phyloP scores from a whole-genome alignment of 2,329 filamentous ascomycete species.

The Aspergillus fischeri region DNA sequence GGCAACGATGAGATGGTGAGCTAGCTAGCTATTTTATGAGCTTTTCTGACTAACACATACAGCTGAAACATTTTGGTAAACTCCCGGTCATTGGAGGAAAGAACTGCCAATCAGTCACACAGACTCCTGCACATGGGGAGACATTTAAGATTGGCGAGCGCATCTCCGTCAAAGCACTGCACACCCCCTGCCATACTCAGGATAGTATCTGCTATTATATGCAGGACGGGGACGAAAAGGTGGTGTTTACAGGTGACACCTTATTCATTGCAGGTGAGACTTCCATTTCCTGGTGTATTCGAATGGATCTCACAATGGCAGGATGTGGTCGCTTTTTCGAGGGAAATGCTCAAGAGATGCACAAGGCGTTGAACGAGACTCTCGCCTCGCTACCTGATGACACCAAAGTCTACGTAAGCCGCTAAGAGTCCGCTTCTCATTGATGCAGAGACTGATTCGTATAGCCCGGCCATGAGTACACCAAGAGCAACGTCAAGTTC shows the following conservation, averaged over 20 bases:
- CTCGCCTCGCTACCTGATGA: slow-evolving; percentile 79
- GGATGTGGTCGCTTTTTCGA: slow-evolving; percentile 97
- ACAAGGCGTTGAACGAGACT: slow-evolving; percentile 83
- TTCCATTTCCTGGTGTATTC: slow-evolving; percentile 10
- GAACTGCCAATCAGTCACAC: slow-evolving; percentile 75
- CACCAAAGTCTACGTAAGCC: slow-evolving; percentile 79
- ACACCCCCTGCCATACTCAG: slow-evolving; percentile 96
- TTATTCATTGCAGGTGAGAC: slow-evolving; percentile 78
- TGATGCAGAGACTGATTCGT: slow-evolving; percentile 3
- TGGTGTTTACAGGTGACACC: slow-evolving; percentile 93
- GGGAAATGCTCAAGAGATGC: slow-evolving; percentile 83
- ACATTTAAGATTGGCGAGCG: slow-evolving; percentile 74
- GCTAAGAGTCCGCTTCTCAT: neutral
- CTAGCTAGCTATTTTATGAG: slow-evolving; percentile 3
- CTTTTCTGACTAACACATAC: neutral
- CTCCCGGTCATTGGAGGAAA: slow-evolving; percentile 82
- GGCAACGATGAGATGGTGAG: slow-evolving; percentile 79
- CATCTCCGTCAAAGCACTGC: slow-evolving; percentile 79
- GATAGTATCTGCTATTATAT: slow-evolving; percentile 96
- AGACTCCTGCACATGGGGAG: slow-evolving; percentile 69
- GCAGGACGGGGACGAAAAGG: slow-evolving; percentile 69
- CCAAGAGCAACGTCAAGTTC: slow-evolving; percentile 93
- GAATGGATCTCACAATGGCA: slow-evolving; percentile 29
- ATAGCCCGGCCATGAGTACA: slow-evolving; percentile 94
- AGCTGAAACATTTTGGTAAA: slow-evolving; percentile 57